Conservation (phyloP, 2,329 filamentous ascomycete genomes). For the Cadophora sp. region DNA sequence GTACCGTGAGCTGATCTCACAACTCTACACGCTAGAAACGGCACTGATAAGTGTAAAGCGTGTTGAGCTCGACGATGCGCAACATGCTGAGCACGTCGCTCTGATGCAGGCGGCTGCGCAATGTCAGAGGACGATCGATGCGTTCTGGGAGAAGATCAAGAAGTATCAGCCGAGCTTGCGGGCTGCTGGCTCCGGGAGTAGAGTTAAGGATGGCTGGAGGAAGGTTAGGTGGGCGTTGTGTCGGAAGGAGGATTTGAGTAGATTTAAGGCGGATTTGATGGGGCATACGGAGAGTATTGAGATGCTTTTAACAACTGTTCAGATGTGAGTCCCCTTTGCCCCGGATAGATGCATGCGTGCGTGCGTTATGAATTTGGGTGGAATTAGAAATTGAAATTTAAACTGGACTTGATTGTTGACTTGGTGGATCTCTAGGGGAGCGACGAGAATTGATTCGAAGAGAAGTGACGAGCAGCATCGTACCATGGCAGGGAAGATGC, state of each 20-base stretch:
- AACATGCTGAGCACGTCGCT: conserved; percentile 36
- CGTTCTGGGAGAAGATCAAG: conserved; percentile 40
- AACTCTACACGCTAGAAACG: conserved; percentile 38
- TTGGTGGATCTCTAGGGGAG: conserved; percentile 2
- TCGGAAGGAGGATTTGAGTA: conserved; percentile 40
- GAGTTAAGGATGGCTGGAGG: conserved; percentile 36
- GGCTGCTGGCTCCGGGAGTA: conserved; percentile 24
- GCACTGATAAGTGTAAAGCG: conserved; percentile 41
- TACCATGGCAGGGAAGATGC: conserved; percentile 24
- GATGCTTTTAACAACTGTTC: conserved; percentile 40
- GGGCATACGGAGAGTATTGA: conserved; percentile 41
- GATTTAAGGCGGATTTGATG: conserved; percentile 40
- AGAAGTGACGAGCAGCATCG: conserved; percentile 21
- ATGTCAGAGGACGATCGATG: conserved; percentile 42
- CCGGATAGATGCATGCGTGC: too few relatives aligned
- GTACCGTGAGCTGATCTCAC: conserved; percentile 35
- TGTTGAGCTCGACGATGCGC: conserved; percentile 38
- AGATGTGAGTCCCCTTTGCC: conserved; percentile 30
- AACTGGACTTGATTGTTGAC: neutral
- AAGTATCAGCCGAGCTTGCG: conserved; percentile 41
- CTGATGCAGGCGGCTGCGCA: conserved; percentile 38
- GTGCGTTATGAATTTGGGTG: too few relatives aligned
- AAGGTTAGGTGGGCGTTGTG: conserved; percentile 43
- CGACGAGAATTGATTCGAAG: conserved; percentile 24
- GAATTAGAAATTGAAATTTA: too few relatives aligned